Conservation (phyloP, 2,329 filamentous ascomycete genomes). For the Purpureocillium lavendulum region DNA sequence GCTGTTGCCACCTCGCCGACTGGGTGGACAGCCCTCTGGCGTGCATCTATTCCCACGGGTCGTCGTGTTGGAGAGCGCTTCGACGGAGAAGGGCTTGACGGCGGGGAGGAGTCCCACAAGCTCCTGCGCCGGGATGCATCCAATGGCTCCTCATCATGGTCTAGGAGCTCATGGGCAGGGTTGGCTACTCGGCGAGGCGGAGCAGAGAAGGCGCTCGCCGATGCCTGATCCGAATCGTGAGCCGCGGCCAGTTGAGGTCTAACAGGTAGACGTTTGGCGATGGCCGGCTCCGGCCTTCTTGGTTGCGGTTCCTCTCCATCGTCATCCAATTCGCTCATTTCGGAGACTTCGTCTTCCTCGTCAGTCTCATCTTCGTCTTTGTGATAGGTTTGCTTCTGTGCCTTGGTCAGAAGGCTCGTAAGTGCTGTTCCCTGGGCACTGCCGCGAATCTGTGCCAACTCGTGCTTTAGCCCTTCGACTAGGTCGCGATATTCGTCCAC, state of each 20-base stretch:
- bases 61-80: not conserved
- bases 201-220: not conserved
- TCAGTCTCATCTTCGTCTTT: not conserved
- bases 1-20: too few species aligned
- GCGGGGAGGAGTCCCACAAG: constrained; percentile 1
- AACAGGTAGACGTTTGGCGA: constrained; percentile 12
- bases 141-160: constrained; percentile 1
- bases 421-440: too few species aligned
- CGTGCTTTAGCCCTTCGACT: constrained; percentile 30
- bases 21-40: too few species aligned
- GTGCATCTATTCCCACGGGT: not conserved
- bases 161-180: not conserved
- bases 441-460: constrained; percentile 24
- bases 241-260: constrained; percentile 18
- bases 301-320: constrained; percentile 15
- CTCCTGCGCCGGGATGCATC: not conserved
- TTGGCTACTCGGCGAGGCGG: too few species aligned
- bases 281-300: constrained; percentile 4
- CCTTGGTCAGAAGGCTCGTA: constrained; percentile 9
- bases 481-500: constrained; percentile 35
- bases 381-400: not conserved
- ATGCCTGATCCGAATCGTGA: constrained; percentile 9
- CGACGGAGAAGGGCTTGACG: not conserved
- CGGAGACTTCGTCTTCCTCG: constrained; percentile 26
- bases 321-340: constrained; percentile 46